Conservation (phyloP, 768 basidiomycete genomes). For the Imleria badia region DNA sequence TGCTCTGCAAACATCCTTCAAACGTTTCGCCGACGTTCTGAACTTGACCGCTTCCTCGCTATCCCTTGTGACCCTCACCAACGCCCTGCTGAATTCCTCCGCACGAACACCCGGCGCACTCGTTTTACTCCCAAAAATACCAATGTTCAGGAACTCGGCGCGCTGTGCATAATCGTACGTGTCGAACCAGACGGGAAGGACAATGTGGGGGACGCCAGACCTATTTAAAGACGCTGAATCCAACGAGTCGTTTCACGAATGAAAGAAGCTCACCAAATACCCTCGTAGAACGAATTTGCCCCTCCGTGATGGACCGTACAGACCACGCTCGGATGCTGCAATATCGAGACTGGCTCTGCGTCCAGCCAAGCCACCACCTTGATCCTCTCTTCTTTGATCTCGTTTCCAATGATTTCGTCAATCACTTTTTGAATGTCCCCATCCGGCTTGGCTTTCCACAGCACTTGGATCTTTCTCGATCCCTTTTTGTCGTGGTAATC, state of each 20-base stretch:
- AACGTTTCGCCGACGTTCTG: not conserved
- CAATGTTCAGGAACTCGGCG: conserved; percentile 1
- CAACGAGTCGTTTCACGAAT: not conserved
- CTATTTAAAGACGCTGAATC: not conserved
- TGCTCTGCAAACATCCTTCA: not conserved
- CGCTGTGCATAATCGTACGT: conserved; percentile 6
- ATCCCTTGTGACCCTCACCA: conserved; percentile 4
- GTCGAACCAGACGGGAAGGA: conserved; percentile 13
- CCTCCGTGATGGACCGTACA: conserved; percentile 1
- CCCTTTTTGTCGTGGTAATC: not conserved
- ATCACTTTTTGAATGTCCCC: not conserved
- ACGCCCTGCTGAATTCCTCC: conserved; percentile 1
- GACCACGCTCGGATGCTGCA: not conserved
- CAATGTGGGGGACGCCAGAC: conserved; percentile 10
- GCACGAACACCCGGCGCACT: not conserved
- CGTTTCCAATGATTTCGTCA: not conserved
- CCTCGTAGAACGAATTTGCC: conserved; percentile 3
- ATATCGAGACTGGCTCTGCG: conserved; percentile 8
- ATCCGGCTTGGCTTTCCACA: conserved; percentile 6
- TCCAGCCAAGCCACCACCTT: conserved; percentile 12
- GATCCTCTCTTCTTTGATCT: conserved; percentile 5
- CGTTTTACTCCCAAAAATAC: conserved; percentile 1
- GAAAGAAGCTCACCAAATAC: not conserved
- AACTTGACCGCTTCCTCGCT: conserved; percentile 1
- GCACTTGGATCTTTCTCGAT: not conserved